Conservation (phyloP, 2,329 filamentous ascomycete species). For the Aspergillus tamarii region DNA sequence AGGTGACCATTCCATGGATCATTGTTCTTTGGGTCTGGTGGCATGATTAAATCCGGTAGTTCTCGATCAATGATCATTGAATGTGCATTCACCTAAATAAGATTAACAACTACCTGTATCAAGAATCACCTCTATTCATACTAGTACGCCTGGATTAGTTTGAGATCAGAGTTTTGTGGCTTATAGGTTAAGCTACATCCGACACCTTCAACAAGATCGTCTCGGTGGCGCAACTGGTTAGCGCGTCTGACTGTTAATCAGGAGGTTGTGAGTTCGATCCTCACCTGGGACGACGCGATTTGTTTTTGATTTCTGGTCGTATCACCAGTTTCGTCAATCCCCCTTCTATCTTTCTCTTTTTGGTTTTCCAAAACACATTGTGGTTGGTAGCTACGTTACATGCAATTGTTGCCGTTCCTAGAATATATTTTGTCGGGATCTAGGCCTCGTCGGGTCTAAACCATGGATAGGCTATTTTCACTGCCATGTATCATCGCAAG, state of each 20-base stretch:
- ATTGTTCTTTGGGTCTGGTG: too few species aligned
- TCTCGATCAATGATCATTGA: too few species aligned
- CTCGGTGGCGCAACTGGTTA: neutral
- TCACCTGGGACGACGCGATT: neutral
- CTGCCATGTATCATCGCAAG: neutral
- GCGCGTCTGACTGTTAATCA: neutral
- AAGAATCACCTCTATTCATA: too few species aligned
- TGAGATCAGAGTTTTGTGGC: too few species aligned
- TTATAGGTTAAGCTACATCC: too few species aligned
- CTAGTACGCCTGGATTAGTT: too few species aligned
- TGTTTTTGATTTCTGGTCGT: neutral
- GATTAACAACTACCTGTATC: too few species aligned
- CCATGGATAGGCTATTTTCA: neutral
- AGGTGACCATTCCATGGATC: neutral
- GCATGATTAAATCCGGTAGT: too few species aligned
- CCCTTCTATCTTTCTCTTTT: neutral
- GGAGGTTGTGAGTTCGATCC: neutral
- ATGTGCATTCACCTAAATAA: too few species aligned
- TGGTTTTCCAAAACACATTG: neutral
- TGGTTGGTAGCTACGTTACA: neutral
- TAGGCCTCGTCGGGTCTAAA: neutral
- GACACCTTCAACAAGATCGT: neutral
- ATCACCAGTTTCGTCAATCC: neutral
- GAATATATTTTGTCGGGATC: neutral
- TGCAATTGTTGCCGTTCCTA: neutral